Evolutionary conservation across 257 asterid genomes (phyloP), one percentile per base, ranked within the genome.

Genomic region (Plantago major): DNA sequence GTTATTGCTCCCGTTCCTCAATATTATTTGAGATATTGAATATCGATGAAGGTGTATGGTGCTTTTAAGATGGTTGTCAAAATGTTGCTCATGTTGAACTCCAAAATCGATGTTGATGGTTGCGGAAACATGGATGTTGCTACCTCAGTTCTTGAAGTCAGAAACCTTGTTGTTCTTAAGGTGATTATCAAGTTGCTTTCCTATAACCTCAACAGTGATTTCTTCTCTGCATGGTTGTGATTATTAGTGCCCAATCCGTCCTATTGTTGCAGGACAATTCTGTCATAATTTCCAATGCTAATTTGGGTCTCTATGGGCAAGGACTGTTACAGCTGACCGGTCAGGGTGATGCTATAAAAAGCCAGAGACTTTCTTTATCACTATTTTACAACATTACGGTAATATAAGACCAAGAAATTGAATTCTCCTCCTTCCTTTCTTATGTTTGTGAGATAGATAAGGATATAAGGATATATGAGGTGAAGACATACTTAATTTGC

Each of bases 81-180:
- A 77, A 83, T 91, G 98, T 75, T 91, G 74, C 96, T 91, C 74
- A 91, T 91, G 98, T 77, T 87, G 82, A 84, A 88, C 78, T 91
- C 98, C 52, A 74, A 77, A 74, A 88, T 91, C 67, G 84, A 76
- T 75, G 88, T 91, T 60, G 96, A 88, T 69, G 98, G 95, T 63
- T 89, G 95, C 50, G 90, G 82, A 78, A 79, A 79, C 71, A 72
- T 89, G 45, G 88, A 72, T 61, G 88, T 91, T 68, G 83, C 95
- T 57, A 79, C 88, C 26, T 91, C 98, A 46, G 76, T 91, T 78
- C 90, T 91, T 62, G 98, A 91, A 80, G 94, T 91, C 82, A 81
- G 98, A 78, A 91, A 91, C 81, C 98, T 91, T 67, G 91, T 72
- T 74, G 98, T 91, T 78, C 89, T 91, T 64, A 91, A 77, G 98